These are phyloP conservation scores for Hippophae gyantsensis DNA, from an alignment of 306 rosid genomes.

Conservation along the genomic window DNA sequence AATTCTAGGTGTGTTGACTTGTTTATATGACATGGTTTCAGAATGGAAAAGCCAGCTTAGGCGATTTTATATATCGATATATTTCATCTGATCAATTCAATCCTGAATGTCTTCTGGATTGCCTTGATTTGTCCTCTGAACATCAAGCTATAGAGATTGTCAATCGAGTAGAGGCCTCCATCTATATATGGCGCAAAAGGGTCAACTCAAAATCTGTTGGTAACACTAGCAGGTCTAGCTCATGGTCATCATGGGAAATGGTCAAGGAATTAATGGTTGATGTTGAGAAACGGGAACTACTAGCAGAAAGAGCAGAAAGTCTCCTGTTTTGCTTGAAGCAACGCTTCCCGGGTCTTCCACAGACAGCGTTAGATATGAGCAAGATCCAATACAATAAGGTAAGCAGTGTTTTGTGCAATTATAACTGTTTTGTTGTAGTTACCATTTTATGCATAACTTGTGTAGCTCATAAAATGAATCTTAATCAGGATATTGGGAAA, in stretches of 20 bases:
- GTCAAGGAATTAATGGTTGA: slow-evolving; percentile 89
- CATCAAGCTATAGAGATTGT: slow-evolving; percentile 92
- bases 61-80: slow-evolving; percentile 81
- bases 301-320: slow-evolving; percentile 87
- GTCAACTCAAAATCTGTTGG: slow-evolving; percentile 40
- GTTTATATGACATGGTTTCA: slow-evolving; percentile 33
- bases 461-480: background rate
- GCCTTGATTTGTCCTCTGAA: slow-evolving; percentile 84
- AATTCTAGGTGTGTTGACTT: slow-evolving; percentile 1
- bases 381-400: slow-evolving; percentile 97
- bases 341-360: slow-evolving; percentile 90
- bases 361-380: slow-evolving; percentile 77
- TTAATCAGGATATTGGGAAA: slow-evolving; percentile 76
- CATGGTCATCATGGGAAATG: slow-evolving; percentile 96
- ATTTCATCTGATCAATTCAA: slow-evolving; percentile 82
- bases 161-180: slow-evolving; percentile 71
- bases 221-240: slow-evolving; percentile 33
- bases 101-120: slow-evolving; percentile 70
- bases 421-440: background rate
- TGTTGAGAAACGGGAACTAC: slow-evolving; percentile 73
- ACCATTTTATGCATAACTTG: background rate
- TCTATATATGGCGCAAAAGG: slow-evolving; percentile 62
- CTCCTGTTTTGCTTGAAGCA: slow-evolving; percentile 73
- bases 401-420: background rate
- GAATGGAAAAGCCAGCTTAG: slow-evolving; percentile 78